Evolutionary conservation across 2,329 filamentous ascomycete genomes (phyloP), one percentile per base, ranked within the genome.

Genomic region (Westerdykella sp.): DNA sequence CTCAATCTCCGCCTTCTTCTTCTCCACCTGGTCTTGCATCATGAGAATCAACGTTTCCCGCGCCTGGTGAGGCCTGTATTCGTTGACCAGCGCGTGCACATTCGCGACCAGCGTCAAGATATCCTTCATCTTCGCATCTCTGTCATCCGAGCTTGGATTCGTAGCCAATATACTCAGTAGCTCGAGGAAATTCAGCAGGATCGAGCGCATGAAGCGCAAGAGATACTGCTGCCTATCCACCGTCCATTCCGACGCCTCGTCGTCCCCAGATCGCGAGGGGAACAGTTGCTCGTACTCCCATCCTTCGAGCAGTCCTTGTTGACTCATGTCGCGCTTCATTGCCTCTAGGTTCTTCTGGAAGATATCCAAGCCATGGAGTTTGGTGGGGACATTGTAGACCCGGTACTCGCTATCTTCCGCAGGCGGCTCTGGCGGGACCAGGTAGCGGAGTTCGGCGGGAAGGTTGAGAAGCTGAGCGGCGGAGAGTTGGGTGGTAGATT

Each of bases 21-120:
- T 76, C 54, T 87, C 81, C 23, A 95, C 70, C 58, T 91, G 85
- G 53, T 85, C 83, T 68, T 95, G 86, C 85, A 96, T 89, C 73
- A 91, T 79, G 53, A 84, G 70, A 25, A 95, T 95, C 45, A 95
- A 73, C 22, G 84, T 89, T 70, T 96, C 90, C 36, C 91, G 73
- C 18, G 90, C 89, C 69, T 97, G 91, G 63, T 96, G 90, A 9
- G 90, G 90, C 25, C 91, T 79, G 69, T 95, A 97, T 66, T 95
- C 84, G 66, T 98, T 98, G 52, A 97, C 81, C 42, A 95, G 77
- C 59, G 94, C 87, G 68, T 96, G 89, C 59, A 94, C 85, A 65
- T 97, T 97, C 65, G 91, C 83, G 50, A 95, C 84, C 22, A 97
- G 71, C 13, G 84, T 89, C 56, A 85, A 78, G 25, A 98, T 69